Percentiles rank a stretch among this genome's conserved stretches.
These are phyloP conservation scores for Colletotrichum sp. DNA, from an alignment of 2,329 filamentous ascomycete species.

Conservation along the genomic window DNA sequence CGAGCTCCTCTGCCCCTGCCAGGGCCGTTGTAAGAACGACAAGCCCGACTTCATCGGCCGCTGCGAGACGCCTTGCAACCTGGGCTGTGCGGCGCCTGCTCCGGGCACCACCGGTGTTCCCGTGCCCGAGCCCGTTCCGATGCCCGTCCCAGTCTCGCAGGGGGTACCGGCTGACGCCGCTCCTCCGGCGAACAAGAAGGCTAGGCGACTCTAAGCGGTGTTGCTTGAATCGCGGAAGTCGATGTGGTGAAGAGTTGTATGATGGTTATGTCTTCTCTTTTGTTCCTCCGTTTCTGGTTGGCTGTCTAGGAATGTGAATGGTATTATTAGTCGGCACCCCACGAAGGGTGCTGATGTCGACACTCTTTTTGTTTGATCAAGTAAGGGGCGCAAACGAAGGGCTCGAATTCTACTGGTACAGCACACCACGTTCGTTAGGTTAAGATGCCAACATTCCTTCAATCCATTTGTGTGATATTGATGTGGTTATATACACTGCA, in stretches of 20 bases:
- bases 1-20: conserved; percentile 42
- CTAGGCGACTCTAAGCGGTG: not conserved
- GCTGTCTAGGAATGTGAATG: not conserved
- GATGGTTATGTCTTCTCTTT: not conserved
- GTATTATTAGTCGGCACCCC: not conserved
- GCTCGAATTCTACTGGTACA: not conserved
- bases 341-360: conserved; percentile 3
- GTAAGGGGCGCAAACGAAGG: not conserved
- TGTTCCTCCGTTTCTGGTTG: not conserved
- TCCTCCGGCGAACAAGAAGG: not conserved
- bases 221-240: not conserved
- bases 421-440: not conserved
- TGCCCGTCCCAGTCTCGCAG: not conserved
- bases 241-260: not conserved
- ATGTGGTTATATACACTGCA: not conserved
- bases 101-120: not conserved
- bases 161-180: not conserved
- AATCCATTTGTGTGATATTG: not conserved
- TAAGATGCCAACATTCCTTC: conserved; percentile 10
- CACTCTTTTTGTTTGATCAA: conserved; percentile 7
- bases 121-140: not conserved
- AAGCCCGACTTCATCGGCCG: conserved; percentile 43
- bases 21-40: conserved; percentile 40
- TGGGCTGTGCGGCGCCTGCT: conserved; percentile 31
- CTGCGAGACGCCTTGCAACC: conserved; percentile 39